Percentiles rank a stretch among this genome's conserved stretches.
These are phyloP conservation scores for Rhodamnia rubescens DNA, from an alignment of 345 rosid genomes.

Conservation along the genomic window DNA sequence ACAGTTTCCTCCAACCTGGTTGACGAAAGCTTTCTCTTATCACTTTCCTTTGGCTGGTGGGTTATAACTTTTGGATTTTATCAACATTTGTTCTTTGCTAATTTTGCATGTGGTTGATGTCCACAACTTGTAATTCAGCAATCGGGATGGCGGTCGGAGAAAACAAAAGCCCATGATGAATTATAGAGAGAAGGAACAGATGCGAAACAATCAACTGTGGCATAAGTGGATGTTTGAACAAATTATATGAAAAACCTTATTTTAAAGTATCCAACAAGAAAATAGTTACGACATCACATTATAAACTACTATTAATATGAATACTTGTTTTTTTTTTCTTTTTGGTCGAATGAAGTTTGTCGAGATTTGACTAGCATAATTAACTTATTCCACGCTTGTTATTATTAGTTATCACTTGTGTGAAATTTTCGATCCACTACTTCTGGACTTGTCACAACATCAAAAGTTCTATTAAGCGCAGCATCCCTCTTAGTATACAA, in stretches of 20 bases:
- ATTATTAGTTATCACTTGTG: neutral
- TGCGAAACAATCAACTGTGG: neutral
- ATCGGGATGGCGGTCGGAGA: neutral
- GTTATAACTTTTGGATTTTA: neutral
- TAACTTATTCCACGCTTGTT: neutral
- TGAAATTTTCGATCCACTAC: neutral
- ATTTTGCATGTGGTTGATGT: neutral
- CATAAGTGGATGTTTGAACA: neutral
- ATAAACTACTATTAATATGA: neutral
- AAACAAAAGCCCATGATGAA: neutral
- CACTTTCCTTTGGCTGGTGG: neutral
- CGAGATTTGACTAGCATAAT: neutral
- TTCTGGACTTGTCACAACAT: neutral
- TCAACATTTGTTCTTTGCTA: neutral
- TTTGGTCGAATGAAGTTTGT: neutral
- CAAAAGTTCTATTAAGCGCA: neutral
- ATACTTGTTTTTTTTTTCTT: neutral
- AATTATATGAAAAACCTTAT: neutral
- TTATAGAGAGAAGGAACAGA: neutral
- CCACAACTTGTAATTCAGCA: neutral
- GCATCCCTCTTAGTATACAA: neutral
- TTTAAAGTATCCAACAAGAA: neutral
- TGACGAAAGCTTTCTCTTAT: neutral
- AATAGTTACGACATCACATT: neutral
- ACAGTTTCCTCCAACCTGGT: neutral